phyloP scores from a whole-genome alignment of 139 green algal genomes.

The Chlorella sorokiniana region DNA sequence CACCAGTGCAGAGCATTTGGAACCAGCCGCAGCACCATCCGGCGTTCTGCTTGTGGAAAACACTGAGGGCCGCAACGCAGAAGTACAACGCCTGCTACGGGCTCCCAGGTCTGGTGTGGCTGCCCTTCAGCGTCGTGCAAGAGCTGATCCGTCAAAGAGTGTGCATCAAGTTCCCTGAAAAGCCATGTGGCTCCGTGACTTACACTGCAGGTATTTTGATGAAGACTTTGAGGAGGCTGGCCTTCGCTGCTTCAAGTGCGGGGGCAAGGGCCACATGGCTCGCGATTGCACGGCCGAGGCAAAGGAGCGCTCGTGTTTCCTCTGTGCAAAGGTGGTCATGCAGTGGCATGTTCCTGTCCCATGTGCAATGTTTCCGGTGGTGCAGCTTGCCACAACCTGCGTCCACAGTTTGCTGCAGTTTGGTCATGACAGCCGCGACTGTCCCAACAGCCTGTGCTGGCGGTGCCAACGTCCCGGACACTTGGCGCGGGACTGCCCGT shows the following conservation, averaged over 20 bases:
- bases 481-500: slow-evolving; percentile 55
- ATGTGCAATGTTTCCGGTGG: background rate
- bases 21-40: background rate
- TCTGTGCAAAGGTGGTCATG: slow-evolving; percentile 74
- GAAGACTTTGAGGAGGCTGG: slow-evolving; percentile 53
- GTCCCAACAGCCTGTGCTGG: slow-evolving; percentile 69
- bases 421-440: slow-evolving; percentile 47
- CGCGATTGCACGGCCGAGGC: slow-evolving; percentile 49
- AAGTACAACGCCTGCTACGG: slow-evolving; percentile 37
- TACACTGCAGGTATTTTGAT: slow-evolving; percentile 59
- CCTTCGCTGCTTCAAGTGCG: slow-evolving; percentile 63
- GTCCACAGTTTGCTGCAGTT: background rate
- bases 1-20: background rate
- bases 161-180: background rate
- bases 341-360: background rate
- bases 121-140: no score
- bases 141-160: background rate
- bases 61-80: background rate
- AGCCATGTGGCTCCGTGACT: background rate
- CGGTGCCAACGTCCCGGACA: slow-evolving; percentile 64
- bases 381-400: background rate
- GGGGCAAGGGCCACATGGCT: slow-evolving; percentile 54
- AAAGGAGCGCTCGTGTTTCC: slow-evolving; percentile 59
- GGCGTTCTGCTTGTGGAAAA: slow-evolving; percentile 33
- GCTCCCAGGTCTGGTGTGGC: slow-evolving; percentile 38